Conservation (phyloP, 2,329 filamentous ascomycete genomes). For the Acarospora socialis region DNA sequence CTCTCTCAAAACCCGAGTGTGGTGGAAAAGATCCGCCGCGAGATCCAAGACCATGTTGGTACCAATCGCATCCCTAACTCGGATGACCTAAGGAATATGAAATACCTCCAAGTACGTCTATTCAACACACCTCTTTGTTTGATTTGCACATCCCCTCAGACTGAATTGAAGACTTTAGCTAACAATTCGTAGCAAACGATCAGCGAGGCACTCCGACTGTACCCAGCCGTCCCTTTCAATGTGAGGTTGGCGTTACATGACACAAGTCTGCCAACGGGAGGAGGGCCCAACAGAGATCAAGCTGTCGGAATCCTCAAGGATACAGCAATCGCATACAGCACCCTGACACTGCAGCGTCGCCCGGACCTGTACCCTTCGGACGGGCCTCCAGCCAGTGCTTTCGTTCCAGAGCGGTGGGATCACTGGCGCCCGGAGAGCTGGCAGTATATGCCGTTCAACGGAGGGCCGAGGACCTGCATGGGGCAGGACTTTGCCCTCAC, state of each 20-base stretch:
- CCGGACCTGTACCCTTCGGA: conserved; percentile 43
- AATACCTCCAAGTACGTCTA: conserved; percentile 21
- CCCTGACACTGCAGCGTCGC: conserved; percentile 13
- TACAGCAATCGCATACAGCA: background rate
- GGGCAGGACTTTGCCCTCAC: conserved; percentile 72
- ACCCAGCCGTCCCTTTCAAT: conserved; percentile 34
- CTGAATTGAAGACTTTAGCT: conserved; percentile 22
- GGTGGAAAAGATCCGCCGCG: conserved; percentile 24
- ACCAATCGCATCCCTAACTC: conserved; percentile 13
- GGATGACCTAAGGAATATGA: conserved; percentile 15
- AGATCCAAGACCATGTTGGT: conserved; percentile 16
- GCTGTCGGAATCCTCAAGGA: conserved; percentile 9
- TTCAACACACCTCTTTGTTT: conserved; percentile 19
- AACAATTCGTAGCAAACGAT: conserved; percentile 8
- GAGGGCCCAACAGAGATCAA: conserved; percentile 42
- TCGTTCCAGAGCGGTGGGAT: conserved; percentile 54
- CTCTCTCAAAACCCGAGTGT: conserved; percentile 27
- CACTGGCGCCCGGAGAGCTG: conserved; percentile 50
- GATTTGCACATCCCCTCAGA: background rate
- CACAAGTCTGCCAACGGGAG: conserved; percentile 36
- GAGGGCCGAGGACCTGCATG: conserved; percentile 57
- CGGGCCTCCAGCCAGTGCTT: conserved; percentile 36
- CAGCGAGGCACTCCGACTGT: conserved; percentile 28
- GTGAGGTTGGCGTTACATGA: conserved; percentile 25
- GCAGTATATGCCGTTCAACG: conserved; percentile 63